phyloP scores from a whole-genome alignment of 1,284 basidiomycete species.

The Mrakiaceae sp. region DNA sequence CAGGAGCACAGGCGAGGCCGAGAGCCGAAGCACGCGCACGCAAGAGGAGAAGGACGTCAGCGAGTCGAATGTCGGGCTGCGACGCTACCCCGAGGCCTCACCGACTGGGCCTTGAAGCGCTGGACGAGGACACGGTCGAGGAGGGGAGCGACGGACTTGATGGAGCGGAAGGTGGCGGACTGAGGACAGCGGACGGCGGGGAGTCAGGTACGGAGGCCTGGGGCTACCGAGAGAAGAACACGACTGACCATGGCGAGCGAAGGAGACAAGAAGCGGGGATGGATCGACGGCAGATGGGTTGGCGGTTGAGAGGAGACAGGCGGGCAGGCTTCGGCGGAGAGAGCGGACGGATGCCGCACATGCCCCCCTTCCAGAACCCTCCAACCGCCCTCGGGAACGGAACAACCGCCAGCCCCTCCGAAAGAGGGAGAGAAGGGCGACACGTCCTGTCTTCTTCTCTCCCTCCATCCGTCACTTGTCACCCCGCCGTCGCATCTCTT shows the following conservation, averaged over 20 bases:
- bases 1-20: neutral
- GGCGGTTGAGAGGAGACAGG: too few relatives aligned
- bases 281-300: neutral
- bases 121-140: constrained; percentile 95
- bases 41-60: neutral
- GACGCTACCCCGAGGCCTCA: constrained; percentile 35
- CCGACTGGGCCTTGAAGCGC: constrained; percentile 87
- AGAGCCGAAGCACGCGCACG: neutral
- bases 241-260: neutral
- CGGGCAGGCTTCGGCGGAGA: neutral
- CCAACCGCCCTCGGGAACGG: too few relatives aligned
- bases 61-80: too few relatives aligned
- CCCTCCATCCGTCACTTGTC: too few relatives aligned
- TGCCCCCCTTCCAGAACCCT: too few relatives aligned
- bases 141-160: constrained; percentile 81
- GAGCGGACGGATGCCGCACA: too few relatives aligned
- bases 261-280: too few relatives aligned
- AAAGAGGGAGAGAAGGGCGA: too few relatives aligned
- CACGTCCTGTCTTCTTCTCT: too few relatives aligned
- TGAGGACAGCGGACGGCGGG: constrained; percentile 8
- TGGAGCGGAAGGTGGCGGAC: constrained; percentile 74
- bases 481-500: neutral
- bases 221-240: neutral
- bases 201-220: neutral
- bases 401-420: too few relatives aligned